Percentiles rank a stretch among this genome's conserved stretches.
phyloP scores from a whole-genome alignment of 345 rosid species.

The Eutrema yunnanense region DNA sequence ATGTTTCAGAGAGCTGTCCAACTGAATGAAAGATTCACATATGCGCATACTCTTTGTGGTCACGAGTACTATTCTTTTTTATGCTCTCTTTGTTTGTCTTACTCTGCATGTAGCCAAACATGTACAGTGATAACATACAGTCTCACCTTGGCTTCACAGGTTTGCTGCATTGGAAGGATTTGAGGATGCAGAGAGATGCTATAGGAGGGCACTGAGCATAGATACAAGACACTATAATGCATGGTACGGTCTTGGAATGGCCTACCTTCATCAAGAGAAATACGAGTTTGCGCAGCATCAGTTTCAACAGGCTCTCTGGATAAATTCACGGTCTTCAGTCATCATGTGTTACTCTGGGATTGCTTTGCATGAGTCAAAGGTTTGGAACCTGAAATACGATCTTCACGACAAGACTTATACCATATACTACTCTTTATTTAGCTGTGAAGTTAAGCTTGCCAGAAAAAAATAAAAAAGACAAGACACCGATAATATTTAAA shows the following conservation, averaged over 20 bases:
- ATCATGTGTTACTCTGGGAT: slow-evolving; percentile 85
- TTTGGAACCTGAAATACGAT: slow-evolving; percentile 8
- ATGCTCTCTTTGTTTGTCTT: neutral
- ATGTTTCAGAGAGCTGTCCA: slow-evolving; percentile 82
- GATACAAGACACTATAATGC: slow-evolving; percentile 83
- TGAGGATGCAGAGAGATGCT: slow-evolving; percentile 73
- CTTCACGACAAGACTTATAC: neutral
- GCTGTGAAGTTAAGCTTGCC: neutral
- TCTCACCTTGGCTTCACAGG: slow-evolving; percentile 34
- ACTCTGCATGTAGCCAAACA: slow-evolving; percentile 1
- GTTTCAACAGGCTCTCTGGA: slow-evolving; percentile 65
- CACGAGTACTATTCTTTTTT: slow-evolving; percentile 64
- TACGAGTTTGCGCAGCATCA: slow-evolving; percentile 85
- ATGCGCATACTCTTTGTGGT: slow-evolving; percentile 89
- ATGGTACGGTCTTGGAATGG: slow-evolving; percentile 94
- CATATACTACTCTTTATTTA: neutral
- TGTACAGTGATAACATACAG: neutral
- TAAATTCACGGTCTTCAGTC: slow-evolving; percentile 78
- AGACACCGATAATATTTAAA: neutral
- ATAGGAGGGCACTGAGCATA: slow-evolving; percentile 63
- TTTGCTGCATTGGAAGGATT: slow-evolving; percentile 71
- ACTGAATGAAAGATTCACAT: slow-evolving; percentile 75
- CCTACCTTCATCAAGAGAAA: slow-evolving; percentile 79
- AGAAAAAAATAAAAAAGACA: neutral
- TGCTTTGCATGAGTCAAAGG: slow-evolving; percentile 80